Base-by-base conservation (phyloP, 164 flowering plant species). In the Vitis rupestris region DNA sequence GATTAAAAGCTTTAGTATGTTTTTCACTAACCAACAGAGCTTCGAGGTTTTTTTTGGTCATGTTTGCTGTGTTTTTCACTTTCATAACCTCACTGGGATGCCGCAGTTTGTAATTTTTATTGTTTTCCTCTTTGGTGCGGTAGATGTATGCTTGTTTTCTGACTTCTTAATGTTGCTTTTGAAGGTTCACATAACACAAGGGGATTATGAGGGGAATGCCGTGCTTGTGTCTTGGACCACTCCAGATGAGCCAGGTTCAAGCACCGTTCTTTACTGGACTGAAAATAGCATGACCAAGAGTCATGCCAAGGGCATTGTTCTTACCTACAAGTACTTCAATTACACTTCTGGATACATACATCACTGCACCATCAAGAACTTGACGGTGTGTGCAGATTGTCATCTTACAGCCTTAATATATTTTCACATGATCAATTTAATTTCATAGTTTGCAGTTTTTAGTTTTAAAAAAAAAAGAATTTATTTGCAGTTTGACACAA, bases 181-280 rank as follows among this genome's bases (percentile, higher is more conserved):
- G 52, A 73, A 83, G 86, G 88, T 85, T 15, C 88, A 85, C 64
- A 80, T 83, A 63, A 81, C 88, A 47, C 88, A 85, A 83, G 88
- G 88, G 30, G 85, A 83, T 65, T 68, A 72, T 54, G 86, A 63
- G 61, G 90, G 86, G 30, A 79, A 74, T 37, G 80, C 72, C 23
- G 76, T 86, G 79, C 81, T 86, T 64, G 77, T 86, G 14, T 86
- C 90, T 29, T 84, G 87, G 87, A 79, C 82, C 14, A 84, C 90
- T 14, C 70, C 71, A 57, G 76, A 82, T 49, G 86, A 84, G 63
- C 81, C 84, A 3, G 85, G 86, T 58, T 82, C 87, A 7, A 82
- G 69, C 11, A 59, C 66, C 10, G 85, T 86, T 27, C 50, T 73
- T 47, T 84, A 82, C 67, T 86, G 85, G 87, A 73, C 74, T 10